phyloP scores from a whole-genome alignment of 768 basidiomycete species.

The Suillus cothurnatus region DNA sequence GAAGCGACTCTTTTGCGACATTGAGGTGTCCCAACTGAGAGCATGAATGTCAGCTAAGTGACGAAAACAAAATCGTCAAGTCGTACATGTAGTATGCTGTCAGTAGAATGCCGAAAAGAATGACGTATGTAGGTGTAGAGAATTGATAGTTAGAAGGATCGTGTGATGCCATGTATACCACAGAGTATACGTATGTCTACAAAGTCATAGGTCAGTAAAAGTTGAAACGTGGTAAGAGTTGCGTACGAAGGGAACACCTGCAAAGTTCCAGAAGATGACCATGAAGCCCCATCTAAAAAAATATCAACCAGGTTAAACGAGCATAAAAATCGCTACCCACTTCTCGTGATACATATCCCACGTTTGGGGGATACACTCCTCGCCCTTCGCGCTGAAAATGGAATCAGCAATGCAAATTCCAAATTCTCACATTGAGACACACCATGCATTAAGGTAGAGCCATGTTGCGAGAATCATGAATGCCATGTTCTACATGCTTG shows the following conservation, averaged over 20 bases:
- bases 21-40: conserved; percentile 85
- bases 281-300: conserved; percentile 82
- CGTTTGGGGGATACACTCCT: conserved; percentile 93
- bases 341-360: conserved; percentile 99
- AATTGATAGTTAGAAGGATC: conserved; percentile 87
- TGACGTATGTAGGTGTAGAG: conserved; percentile 71
- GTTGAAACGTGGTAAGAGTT: background rate
- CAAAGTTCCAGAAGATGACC: conserved; percentile 98
- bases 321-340: conserved; percentile 36
- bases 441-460: conserved; percentile 97
- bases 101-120: conserved; percentile 75
- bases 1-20: conserved; percentile 97
- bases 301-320: conserved; percentile 3
- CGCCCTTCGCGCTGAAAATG: conserved; percentile 74
- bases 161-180: conserved; percentile 97
- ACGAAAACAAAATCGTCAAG: conserved; percentile 1
- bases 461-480: conserved; percentile 96
- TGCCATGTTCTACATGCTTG: conserved; percentile 75
- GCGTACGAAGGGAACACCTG: conserved; percentile 88
- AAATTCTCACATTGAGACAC: conserved; percentile 16
- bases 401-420: conserved; percentile 6
- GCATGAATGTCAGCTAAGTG: conserved; percentile 7
- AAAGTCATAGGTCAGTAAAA: background rate
- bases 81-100: conserved; percentile 82
- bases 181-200: conserved; percentile 95